phyloP scores from a whole-genome alignment of 1,284 basidiomycete genomes.

The Chondrostereum purpureum region DNA sequence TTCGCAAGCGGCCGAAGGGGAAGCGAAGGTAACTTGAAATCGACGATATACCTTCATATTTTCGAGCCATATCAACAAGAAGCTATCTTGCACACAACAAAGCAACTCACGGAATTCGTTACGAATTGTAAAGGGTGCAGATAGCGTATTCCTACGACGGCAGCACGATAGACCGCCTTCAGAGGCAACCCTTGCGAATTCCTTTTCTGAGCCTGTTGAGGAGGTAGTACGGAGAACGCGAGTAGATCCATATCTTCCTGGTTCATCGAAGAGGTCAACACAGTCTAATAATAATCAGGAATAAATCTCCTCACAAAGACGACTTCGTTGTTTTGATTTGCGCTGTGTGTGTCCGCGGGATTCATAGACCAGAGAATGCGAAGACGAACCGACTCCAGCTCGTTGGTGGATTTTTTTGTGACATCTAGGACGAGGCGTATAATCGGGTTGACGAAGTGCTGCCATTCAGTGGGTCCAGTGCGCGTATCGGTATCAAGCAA shows the following conservation, averaged over 20 bases:
- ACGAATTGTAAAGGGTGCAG: constrained; percentile 38
- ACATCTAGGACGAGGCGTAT: constrained; percentile 59
- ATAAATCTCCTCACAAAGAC: constrained; percentile 56
- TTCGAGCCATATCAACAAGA: too few relatives aligned
- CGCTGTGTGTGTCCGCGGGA: constrained; percentile 26
- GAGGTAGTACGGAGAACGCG: constrained; percentile 45
- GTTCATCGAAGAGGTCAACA: neutral
- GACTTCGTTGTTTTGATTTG: constrained; percentile 44
- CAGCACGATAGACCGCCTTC: constrained; percentile 70
- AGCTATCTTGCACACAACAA: constrained; percentile 2
- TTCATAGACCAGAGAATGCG: constrained; percentile 59
- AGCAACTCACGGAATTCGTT: constrained; percentile 11
- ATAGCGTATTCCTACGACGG: constrained; percentile 67
- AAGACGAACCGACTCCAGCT: constrained; percentile 54
- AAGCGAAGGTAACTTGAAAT: constrained; percentile 65
- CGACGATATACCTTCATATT: constrained; percentile 52
- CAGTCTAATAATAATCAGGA: constrained; percentile 1
- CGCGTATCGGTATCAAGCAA: constrained; percentile 14
- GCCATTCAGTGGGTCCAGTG: constrained; percentile 49
- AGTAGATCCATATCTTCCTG: constrained; percentile 72
- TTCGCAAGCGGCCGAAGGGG: constrained; percentile 37
- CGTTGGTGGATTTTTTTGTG: constrained; percentile 38
- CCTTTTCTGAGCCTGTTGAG: constrained; percentile 19
- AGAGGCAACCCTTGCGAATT: constrained; percentile 52
- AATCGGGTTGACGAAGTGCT: constrained; percentile 66